Base-by-base conservation (phyloP, 2,329 filamentous ascomycete species). In the Sporothrix variecibatus region DNA sequence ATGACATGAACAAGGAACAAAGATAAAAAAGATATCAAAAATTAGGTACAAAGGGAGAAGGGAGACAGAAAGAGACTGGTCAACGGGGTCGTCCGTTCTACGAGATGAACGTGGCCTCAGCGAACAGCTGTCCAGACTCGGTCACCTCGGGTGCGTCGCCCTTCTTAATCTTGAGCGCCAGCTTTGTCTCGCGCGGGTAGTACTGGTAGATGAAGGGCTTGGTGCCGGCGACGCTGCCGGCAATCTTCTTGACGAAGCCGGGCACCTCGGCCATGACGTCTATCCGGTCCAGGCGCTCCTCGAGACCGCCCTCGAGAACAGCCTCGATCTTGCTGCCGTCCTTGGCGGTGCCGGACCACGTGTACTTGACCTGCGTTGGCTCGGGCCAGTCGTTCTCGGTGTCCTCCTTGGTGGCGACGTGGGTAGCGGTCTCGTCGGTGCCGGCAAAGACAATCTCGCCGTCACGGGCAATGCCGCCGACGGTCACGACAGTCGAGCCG, bases 141-240 rank as follows among this genome's bases (percentile, higher is more conserved):
- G 87, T 86, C 76, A 91, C 88, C 79, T 95, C 92, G n/a, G 78
- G 56, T 79, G 93, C 87, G 74, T 94, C 94, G 68, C 93, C 94
- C 76, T 95, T 87, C 83, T 95, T 96, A 78, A 99, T 80, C 86
- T 96, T 95, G 78, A 99, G 85, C 20, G 89, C 89, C 74, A 94
- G 82, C 77, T 87, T 87, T 79, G 89, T 89, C 74, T 87, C 83
- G 75, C 85, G 84, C 49, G 93, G 92, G 23, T 87, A 87, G 83
- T 91, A 98, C 88, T 97, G 96, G 84, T 98, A 99, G 79, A 99
- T 98, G 83, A 98, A 99, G 5, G 96, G 96, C 86, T 94, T 96
- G 38, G 96, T 97, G 76, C 96, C 96, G 3, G 92, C 94, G 15
- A 95, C 94, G 77, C 89, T 92, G 60, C 93, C 93, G 34, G 97